phyloP scores from a whole-genome alignment of 495 filamentous ascomycete species.

The Hyaloscypha finlandica region DNA sequence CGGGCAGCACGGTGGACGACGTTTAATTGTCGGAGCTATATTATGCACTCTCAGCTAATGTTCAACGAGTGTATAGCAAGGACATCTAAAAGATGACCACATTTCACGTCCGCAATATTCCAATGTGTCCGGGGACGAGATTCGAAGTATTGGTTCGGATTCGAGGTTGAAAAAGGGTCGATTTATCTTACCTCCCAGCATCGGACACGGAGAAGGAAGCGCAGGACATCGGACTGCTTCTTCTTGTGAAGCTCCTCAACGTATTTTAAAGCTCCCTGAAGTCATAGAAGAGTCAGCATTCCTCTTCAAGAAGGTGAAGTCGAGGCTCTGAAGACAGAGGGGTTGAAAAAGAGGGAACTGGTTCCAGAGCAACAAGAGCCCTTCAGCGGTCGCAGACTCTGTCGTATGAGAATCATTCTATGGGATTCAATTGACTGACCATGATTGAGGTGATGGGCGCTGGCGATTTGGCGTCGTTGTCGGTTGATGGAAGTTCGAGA shows the following conservation, averaged over 20 bases:
- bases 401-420: not conserved
- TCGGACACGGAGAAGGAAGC: conserved; percentile 98
- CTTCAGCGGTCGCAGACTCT: not conserved
- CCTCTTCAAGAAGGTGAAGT: not conserved
- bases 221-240: conserved; percentile 99
- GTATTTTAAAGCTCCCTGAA: conserved; percentile 89
- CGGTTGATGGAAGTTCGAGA: conserved; percentile 9
- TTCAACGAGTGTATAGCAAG: conserved; percentile 99
- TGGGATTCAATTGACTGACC: conserved; percentile 7
- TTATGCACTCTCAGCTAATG: conserved; percentile 99
- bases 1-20: conserved; percentile 98
- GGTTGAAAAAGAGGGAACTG: not conserved
- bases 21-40: conserved; percentile 98
- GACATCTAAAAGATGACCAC: conserved; percentile 33
- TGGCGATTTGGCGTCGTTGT: conserved; percentile 7
- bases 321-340: not conserved
- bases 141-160: conserved; percentile 32
- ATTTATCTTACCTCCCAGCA: conserved; percentile 97
- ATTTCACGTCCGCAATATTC: conserved; percentile 36
- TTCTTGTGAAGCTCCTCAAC: conserved; percentile 89
- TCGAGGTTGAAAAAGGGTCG: conserved; percentile 24
- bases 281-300: not conserved
- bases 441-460: conserved; percentile 8
- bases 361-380: not conserved
- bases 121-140: conserved; percentile 28